Percentiles rank a stretch among this genome's conserved stretches.
Conservation (phyloP, 148 eudicot genomes). For the Cornus controversa region DNA sequence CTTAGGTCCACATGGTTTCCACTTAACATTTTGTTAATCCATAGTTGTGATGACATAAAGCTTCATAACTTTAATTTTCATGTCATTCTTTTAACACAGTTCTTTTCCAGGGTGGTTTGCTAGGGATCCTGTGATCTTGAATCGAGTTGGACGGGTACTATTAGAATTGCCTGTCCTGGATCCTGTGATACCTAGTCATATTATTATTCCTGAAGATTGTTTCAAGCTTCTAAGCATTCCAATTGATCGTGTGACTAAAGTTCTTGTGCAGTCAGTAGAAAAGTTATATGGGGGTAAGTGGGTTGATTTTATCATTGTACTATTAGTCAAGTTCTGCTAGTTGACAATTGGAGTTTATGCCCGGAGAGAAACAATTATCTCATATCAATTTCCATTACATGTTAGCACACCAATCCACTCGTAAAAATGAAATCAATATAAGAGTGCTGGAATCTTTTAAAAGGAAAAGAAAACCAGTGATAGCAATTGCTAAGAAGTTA, state of each 20-base stretch:
- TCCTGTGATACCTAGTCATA: constrained; percentile 34
- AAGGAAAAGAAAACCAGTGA: not conserved
- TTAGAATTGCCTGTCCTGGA: constrained; percentile 38
- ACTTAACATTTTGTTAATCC: not conserved
- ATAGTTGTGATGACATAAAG: not conserved
- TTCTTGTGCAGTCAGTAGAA: constrained; percentile 52
- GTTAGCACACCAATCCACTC: no score
- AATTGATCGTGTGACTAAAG: constrained; percentile 39
- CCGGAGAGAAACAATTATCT: not conserved
- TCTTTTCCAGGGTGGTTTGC: constrained; percentile 86
- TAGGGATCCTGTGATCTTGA: constrained; percentile 63
- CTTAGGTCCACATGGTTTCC: not conserved
- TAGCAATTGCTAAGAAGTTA: not conserved
- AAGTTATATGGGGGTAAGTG: constrained; percentile 66
- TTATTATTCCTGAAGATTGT: constrained; percentile 78
- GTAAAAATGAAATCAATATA: not conserved
- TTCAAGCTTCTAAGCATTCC: constrained; percentile 74
- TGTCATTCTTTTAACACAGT: constrained; percentile 4
- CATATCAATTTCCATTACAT: not conserved
- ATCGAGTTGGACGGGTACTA: constrained; percentile 59
- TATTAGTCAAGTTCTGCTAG: not conserved
- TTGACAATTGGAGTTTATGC: no score
- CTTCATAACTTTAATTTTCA: not conserved
- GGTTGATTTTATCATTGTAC: not conserved
- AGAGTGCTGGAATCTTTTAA: not conserved